These are phyloP conservation scores for Amaranthus cruentus DNA, from an alignment of 148 eudicot genomes.

Conservation along the genomic window DNA sequence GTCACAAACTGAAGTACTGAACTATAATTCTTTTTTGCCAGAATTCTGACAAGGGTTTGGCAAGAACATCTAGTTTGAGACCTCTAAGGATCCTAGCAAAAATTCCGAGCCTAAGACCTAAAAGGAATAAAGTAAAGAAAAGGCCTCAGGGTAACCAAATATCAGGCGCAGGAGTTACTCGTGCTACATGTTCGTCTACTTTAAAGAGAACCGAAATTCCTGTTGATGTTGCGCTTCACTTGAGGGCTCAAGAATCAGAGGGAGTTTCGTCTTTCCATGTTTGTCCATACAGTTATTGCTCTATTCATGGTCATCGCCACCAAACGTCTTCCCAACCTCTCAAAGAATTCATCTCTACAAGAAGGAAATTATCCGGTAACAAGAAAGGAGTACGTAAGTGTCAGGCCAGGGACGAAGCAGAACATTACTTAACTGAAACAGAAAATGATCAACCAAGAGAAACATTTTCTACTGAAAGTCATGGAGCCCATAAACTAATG, in stretches of 20 bases:
- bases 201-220: conserved; percentile 58
- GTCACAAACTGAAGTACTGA: conserved; percentile 7
- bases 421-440: conserved; percentile 19
- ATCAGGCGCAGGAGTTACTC: conserved; percentile 31
- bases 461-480: conserved; percentile 22
- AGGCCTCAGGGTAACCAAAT: conserved; percentile 25
- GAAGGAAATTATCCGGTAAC: conserved; percentile 36
- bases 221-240: conserved; percentile 31
- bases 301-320: conserved; percentile 59
- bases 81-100: conserved; percentile 43
- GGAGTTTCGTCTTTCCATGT: conserved; percentile 41
- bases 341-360: conserved; percentile 46
- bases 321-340: conserved; percentile 39
- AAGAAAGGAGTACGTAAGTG: conserved; percentile 37
- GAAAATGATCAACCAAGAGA: conserved; percentile 26
- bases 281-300: conserved; percentile 78
- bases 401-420: conserved; percentile 18
- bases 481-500: conserved; percentile 15
- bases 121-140: conserved; percentile 32
- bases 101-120: conserved; percentile 58
- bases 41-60: conserved; percentile 31
- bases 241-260: conserved; percentile 38
- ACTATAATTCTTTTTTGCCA: conserved; percentile 17
- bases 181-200: conserved; percentile 74
- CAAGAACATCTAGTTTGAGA: conserved; percentile 46